These are phyloP conservation scores for Boletus pseudopeckii DNA, from an alignment of 768 basidiomycete species.

Conservation along the genomic window DNA sequence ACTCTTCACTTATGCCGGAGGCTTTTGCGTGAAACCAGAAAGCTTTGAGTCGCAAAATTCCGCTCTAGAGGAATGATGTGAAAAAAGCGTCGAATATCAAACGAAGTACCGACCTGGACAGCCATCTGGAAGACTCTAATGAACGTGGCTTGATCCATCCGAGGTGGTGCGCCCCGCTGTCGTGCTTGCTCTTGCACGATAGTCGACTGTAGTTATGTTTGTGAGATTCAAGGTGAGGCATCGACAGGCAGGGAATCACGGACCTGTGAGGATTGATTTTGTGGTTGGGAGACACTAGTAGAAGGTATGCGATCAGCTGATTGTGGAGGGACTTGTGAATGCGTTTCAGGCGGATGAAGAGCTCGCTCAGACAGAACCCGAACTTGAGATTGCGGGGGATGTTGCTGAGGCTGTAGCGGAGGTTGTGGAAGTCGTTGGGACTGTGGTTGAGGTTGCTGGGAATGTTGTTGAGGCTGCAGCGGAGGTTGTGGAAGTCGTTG, in stretches of 20 bases:
- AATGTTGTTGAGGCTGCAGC: not conserved
- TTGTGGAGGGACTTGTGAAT: not conserved
- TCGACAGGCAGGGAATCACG: not conserved
- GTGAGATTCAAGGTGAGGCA: not conserved
- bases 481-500: not conserved
- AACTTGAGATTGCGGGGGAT: not conserved
- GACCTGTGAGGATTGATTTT: slow-evolving; percentile 1
- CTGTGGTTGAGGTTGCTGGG: not conserved
- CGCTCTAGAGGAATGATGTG: slow-evolving; percentile 13
- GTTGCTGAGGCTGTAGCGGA: not conserved
- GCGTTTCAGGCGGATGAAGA: not conserved
- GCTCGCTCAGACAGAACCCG: not conserved
- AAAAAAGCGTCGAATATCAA: not conserved
- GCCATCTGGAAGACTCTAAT: slow-evolving; percentile 20
- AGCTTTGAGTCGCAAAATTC: slow-evolving; percentile 5
- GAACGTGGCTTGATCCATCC: slow-evolving; percentile 16
- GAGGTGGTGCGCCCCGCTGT: not conserved
- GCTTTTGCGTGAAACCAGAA: slow-evolving; percentile 14
- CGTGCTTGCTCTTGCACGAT: slow-evolving; percentile 5
- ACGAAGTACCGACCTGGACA: slow-evolving; percentile 16
- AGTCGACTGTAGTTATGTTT: not conserved
- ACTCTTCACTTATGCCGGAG: slow-evolving; percentile 19
- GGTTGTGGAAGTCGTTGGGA: not conserved
- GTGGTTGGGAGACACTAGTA: not conserved
- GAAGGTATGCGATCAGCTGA: not conserved